These are phyloP conservation scores for Lasiodiplodia citricola DNA, from an alignment of 2,329 filamentous ascomycete species.

Conservation along the genomic window DNA sequence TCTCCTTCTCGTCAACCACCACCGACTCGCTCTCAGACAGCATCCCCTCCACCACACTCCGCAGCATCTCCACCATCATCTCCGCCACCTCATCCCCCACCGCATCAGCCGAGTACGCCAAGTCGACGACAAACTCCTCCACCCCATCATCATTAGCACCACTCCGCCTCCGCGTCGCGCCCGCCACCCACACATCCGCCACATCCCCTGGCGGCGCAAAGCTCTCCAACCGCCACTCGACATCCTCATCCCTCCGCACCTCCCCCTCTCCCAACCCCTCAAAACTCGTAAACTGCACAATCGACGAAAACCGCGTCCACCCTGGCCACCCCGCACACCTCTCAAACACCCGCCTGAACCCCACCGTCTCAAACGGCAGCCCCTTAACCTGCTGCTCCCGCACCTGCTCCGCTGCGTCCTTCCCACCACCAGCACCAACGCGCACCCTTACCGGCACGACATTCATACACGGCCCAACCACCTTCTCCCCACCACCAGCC, in stretches of 20 bases:
- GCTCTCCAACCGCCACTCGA: neutral
- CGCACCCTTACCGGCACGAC: neutral
- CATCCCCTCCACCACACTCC: no score
- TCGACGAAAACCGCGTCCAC: constrained; percentile 42
- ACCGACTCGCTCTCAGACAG: no score
- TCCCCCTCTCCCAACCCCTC: neutral
- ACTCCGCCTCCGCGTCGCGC: neutral
- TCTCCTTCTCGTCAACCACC: no score
- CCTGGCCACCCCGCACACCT: constrained; percentile 44
- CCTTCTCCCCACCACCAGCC: constrained; percentile 42
- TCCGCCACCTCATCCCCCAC: no score
- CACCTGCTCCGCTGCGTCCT: neutral
- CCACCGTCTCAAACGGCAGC: neutral
- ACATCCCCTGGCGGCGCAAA: neutral
- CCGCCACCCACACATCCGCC: neutral
- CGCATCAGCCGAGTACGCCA: no score
- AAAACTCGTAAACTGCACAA: constrained; percentile 35
- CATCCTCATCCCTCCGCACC: neutral
- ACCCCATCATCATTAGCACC: no score
- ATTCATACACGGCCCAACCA: constrained; percentile 41
- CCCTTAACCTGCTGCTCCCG: neutral
- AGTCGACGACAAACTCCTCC: no score
- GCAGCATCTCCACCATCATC: no score
- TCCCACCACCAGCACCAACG: neutral
- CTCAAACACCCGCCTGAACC: constrained; percentile 37